Conservation (phyloP, 495 filamentous ascomycete genomes). For the Elaphomyces granulatus region DNA sequence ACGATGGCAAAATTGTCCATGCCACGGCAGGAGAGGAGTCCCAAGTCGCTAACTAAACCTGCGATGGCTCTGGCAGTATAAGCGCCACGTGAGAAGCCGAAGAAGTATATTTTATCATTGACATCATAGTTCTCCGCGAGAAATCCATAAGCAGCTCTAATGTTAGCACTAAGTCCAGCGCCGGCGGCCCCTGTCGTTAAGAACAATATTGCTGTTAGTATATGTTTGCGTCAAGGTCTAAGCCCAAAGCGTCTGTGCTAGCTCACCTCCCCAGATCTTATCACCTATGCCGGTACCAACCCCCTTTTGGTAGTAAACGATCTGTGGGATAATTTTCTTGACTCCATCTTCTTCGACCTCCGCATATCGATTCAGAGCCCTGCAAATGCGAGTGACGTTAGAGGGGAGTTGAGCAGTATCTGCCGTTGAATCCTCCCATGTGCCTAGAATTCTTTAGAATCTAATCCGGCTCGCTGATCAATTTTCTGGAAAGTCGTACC, state of each 20-base stretch:
- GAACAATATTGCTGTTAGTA: no score
- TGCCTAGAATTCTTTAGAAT: slow-evolving; percentile 14
- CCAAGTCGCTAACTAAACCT: slow-evolving; percentile 38
- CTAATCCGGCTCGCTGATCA: neutral
- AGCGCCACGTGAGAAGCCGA: slow-evolving; percentile 47
- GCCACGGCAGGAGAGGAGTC: slow-evolving; percentile 27
- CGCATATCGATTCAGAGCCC: slow-evolving; percentile 20
- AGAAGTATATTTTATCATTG: slow-evolving; percentile 44
- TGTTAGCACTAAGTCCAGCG: slow-evolving; percentile 28
- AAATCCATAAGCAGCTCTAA: slow-evolving; percentile 37
- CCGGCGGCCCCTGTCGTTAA: slow-evolving; percentile 24
- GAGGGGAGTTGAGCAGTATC: slow-evolving; percentile 22
- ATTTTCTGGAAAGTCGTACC: slow-evolving; percentile 7
- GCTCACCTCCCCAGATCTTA: slow-evolving; percentile 10
- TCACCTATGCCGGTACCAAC: slow-evolving; percentile 31
- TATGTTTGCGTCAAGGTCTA: no score
- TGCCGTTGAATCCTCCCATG: slow-evolving; percentile 26
- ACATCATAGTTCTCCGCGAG: slow-evolving; percentile 34
- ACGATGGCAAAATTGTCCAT: slow-evolving; percentile 31
- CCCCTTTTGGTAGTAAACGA: slow-evolving; percentile 42
- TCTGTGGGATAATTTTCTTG: slow-evolving; percentile 23
- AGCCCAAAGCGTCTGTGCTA: no score
- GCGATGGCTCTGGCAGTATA: slow-evolving; percentile 43
- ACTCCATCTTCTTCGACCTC: slow-evolving; percentile 12
- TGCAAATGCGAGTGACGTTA: slow-evolving; percentile 31